Evolutionary conservation across 306 rosid genomes (phyloP), one percentile per base, ranked within the genome.

Genomic region (Vigna reflexopilosa): DNA sequence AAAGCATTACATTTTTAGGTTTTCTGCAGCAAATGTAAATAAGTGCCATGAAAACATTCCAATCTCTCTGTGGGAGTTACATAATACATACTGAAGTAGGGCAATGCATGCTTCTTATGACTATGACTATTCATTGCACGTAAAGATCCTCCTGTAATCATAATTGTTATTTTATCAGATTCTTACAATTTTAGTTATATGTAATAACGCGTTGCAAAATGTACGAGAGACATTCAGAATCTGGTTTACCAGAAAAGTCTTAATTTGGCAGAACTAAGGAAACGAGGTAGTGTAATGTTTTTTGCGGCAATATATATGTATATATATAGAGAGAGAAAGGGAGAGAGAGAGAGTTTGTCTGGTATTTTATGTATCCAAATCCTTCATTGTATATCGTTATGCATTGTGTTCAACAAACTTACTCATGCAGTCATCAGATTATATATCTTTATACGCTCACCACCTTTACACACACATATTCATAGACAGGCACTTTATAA

Each of bases 311-410:
- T 44, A 11, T 44, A 20, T 20, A 20, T 20, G 22, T 20, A 20
- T 20, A 20, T 20, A 20, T 20, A 20, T 0, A 20, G 11, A 24
- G 26, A 24, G 10, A 5, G 32, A 30, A 2, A 30, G 34, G 0
- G 5, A 32, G 36, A 42, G 48, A 42, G 8, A 44, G 49, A 44
- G 14, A 44, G 49, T 45, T 45, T 45, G 16, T 11, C 50, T 45
- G 16, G 14, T 62, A 64, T 66, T 76, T 64, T 50, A 64, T 64
- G 73, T 36, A 32, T 42, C 24, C 17, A 12, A 24, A 59, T 59
- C 4, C 26, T 40, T 3, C 54, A 19, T 17, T 51, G 65, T 38
- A 71, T 38, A 71, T 38, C 48, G 7, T 6, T 36, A 36, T 36
- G 42, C 9, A 6, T 36, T 36, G 2, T 57, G 70, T 30, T 45